Conservation (phyloP, 163 green algal species). For the Volvox carteri region DNA sequence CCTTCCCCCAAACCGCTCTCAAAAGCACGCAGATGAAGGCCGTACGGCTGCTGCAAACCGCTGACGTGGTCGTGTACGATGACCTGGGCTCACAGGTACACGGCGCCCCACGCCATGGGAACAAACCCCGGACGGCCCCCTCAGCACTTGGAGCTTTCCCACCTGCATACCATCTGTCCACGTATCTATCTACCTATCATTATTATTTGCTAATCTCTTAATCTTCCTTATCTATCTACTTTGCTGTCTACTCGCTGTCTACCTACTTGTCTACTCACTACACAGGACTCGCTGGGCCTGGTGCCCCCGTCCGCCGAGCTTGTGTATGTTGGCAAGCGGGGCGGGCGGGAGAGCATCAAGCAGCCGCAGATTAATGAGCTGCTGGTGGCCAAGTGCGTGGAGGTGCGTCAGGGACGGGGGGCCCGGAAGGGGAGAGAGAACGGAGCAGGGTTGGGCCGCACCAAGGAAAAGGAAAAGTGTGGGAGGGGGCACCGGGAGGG, state of each 20-base stretch:
- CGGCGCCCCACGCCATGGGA: too few species aligned
- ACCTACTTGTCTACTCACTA: too few species aligned
- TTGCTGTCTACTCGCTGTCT: too few species aligned
- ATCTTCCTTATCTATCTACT: too few species aligned
- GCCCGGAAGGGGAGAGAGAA: not conserved
- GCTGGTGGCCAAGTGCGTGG: slow-evolving; percentile 71
- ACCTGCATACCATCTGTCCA: too few species aligned
- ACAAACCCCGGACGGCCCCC: too few species aligned
- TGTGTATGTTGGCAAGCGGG: slow-evolving; percentile 83
- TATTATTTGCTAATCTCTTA: too few species aligned
- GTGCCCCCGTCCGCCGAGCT: slow-evolving; percentile 46
- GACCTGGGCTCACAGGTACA: slow-evolving; percentile 80
- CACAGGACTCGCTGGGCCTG: slow-evolving; percentile 65
- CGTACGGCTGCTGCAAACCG: slow-evolving; percentile 66
- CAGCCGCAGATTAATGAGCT: slow-evolving; percentile 79
- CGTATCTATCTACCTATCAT: too few species aligned
- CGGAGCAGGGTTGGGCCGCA: too few species aligned
- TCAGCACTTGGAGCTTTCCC: too few species aligned
- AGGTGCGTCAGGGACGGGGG: not conserved
- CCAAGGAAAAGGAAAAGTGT: too few species aligned
- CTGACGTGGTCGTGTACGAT: slow-evolving; percentile 85
- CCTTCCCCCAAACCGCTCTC: not conserved
- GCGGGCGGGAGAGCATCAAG: slow-evolving; percentile 68
- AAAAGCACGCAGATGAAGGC: slow-evolving; percentile 70
- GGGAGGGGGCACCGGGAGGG: too few species aligned